Evolutionary conservation across 2,329 filamentous ascomycete species (phyloP).

Genomic region (Rhinocladiella similis): DNA sequence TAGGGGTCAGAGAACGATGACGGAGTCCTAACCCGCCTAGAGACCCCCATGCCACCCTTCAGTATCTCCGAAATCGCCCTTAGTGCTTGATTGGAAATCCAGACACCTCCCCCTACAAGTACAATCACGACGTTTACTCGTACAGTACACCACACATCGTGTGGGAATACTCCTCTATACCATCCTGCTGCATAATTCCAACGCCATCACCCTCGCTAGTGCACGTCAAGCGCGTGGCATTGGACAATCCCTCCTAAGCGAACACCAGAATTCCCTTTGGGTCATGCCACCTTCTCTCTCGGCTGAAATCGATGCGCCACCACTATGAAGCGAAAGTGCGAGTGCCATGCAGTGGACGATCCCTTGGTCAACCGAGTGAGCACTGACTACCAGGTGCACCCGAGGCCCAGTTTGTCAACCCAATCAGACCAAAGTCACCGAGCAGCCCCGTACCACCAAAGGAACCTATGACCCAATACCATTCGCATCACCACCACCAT

Average conservation of each 20-base stretch:
- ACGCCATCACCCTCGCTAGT: not conserved
- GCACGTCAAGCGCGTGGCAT: not conserved
- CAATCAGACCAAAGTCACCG: not conserved
- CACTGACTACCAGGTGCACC: not conserved
- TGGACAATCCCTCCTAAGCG: not conserved
- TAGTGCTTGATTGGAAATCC: not conserved
- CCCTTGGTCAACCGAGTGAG: not conserved
- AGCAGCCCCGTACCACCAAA: not conserved
- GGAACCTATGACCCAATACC: not conserved
- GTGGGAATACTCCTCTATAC: not conserved
- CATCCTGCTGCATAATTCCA: not conserved
- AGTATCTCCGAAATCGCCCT: too few relatives aligned
- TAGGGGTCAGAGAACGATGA: too few relatives aligned
- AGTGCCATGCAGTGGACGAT: not conserved
- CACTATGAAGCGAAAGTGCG: not conserved
- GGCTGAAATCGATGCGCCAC: not conserved
- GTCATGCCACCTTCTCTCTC: not conserved
- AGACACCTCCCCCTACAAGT: not conserved
- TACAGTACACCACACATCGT: too few relatives aligned
- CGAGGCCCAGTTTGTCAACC: too few relatives aligned
- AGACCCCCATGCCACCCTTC: too few relatives aligned
- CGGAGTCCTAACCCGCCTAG: too few relatives aligned
- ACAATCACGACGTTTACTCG: not conserved
- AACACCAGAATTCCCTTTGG: not conserved
- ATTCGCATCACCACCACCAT: not conserved